Conservation (phyloP, 2,329 filamentous ascomycete species). For the Cytospora schulzeri region DNA sequence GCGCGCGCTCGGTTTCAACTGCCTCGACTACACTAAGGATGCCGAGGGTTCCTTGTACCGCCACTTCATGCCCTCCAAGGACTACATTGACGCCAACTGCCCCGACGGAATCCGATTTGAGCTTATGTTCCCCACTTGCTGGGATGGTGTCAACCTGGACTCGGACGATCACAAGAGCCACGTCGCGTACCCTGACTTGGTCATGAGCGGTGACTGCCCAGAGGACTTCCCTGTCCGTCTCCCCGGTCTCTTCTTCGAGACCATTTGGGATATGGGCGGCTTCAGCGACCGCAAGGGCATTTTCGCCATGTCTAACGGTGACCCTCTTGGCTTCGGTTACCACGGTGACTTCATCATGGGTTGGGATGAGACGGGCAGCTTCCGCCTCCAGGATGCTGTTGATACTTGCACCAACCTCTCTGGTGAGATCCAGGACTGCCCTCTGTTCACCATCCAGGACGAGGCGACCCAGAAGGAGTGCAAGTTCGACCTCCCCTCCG, state of each 20-base stretch:
- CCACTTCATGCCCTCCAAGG: constrained; percentile 79
- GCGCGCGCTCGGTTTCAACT: constrained; percentile 93
- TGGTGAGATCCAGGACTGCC: constrained; percentile 73
- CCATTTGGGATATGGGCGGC: constrained; percentile 74
- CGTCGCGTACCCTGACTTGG: constrained; percentile 75
- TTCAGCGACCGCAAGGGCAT: constrained; percentile 65
- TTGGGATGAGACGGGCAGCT: constrained; percentile 59
- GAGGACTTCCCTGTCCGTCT: constrained; percentile 67
- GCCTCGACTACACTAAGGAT: constrained; percentile 72
- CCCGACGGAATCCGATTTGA: constrained; percentile 80
- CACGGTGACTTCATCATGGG: constrained; percentile 81
- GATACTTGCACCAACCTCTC: constrained; percentile 72
- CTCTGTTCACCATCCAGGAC: constrained; percentile 70
- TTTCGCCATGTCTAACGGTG: constrained; percentile 79
- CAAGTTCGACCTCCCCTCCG: constrained; percentile 59
- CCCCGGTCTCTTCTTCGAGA: constrained; percentile 80
- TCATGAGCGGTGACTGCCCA: constrained; percentile 78
- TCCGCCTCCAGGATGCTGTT: constrained; percentile 71
- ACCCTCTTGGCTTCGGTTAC: constrained; percentile 74
- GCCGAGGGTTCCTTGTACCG: constrained; percentile 78
- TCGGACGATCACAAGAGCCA: constrained; percentile 62
- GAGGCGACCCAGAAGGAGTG: constrained; percentile 60
- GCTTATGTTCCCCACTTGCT: constrained; percentile 87
- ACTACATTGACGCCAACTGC: constrained; percentile 79
- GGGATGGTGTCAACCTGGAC: constrained; percentile 70